These are phyloP conservation scores for Trichoderma asperelloides DNA, from an alignment of 495 filamentous ascomycete genomes.

Conservation along the genomic window DNA sequence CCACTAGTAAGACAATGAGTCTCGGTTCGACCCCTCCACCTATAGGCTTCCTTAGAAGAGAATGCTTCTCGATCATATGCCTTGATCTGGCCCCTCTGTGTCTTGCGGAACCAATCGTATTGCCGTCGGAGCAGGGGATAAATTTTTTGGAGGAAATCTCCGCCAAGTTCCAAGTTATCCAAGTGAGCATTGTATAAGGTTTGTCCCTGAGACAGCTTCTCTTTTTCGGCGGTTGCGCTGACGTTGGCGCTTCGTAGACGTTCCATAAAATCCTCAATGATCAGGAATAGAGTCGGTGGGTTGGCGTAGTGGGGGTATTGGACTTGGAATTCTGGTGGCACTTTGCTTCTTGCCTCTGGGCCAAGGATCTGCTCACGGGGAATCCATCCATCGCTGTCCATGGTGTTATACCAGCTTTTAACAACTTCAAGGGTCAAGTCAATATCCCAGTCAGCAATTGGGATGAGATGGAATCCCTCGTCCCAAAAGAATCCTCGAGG, in stretches of 20 bases:
- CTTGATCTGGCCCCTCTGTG: constrained; percentile 83
- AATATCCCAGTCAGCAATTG: constrained; percentile 86
- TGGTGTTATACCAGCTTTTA: constrained; percentile 89
- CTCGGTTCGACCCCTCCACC: constrained; percentile 86
- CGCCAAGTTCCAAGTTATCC: constrained; percentile 55
- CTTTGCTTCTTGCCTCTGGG: constrained; percentile 89
- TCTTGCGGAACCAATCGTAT: constrained; percentile 89
- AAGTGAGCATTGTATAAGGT: constrained; percentile 49
- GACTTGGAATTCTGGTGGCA: constrained; percentile 87
- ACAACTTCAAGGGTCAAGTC: constrained; percentile 88
- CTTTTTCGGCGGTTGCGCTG: constrained; percentile 20
- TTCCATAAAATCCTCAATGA: constrained; percentile 72
- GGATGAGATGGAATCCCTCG: constrained; percentile 92
- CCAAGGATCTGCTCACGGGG: constrained; percentile 93
- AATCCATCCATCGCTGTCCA: constrained; percentile 98
- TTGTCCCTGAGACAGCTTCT: constrained; percentile 26
- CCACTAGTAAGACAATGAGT: constrained; percentile 87
- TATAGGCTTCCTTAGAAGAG: constrained; percentile 81
- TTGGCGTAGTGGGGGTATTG: constrained; percentile 99
- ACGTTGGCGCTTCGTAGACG: constrained; percentile 48
- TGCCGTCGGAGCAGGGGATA: constrained; percentile 91
- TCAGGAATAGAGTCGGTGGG: constrained; percentile 91
- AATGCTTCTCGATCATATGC: constrained; percentile 82
- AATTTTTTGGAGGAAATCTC: constrained; percentile 66
- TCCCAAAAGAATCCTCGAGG: constrained; percentile 96